Evolutionary conservation across 2,329 filamentous ascomycete species (phyloP).

Genomic region (Fusarium hostae): DNA sequence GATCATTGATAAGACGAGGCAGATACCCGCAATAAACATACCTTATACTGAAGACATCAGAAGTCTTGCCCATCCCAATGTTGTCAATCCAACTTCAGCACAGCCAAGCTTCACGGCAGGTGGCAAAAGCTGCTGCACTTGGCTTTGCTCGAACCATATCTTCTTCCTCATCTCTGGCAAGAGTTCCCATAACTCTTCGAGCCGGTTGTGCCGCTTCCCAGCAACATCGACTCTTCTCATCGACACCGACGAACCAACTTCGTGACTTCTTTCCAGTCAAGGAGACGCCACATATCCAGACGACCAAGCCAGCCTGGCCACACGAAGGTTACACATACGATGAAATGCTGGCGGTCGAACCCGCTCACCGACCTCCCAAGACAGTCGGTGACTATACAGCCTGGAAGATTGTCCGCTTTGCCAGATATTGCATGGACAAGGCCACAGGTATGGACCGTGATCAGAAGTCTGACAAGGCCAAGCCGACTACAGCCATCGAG

Average conservation of each 20-base stretch:
- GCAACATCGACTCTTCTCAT: constrained; percentile 58
- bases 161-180: constrained; percentile 27
- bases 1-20: constrained; percentile 5
- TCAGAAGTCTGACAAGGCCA: constrained; percentile 71
- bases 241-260: constrained; percentile 58
- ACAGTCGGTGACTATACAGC: constrained; percentile 82
- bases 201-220: constrained; percentile 29
- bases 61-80: constrained; percentile 37
- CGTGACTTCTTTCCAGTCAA: constrained; percentile 72
- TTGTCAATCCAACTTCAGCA: constrained; percentile 44
- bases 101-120: constrained; percentile 40
- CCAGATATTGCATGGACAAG: constrained; percentile 83
- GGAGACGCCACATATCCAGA: constrained; percentile 69
- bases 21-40: constrained; percentile 5
- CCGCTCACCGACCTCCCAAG: constrained; percentile 80
- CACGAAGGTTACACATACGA: constrained; percentile 80
- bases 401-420: constrained; percentile 77
- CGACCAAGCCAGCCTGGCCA: constrained; percentile 74
- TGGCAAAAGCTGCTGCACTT: constrained; percentile 40
- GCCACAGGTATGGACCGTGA: constrained; percentile 79
- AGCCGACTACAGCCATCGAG: constrained; percentile 65
- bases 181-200: constrained; percentile 19
- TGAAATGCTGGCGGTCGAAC: constrained; percentile 78
- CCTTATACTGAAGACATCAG: constrained; percentile 12
- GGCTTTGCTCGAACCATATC: constrained; percentile 30